Evolutionary conservation across 2,329 filamentous ascomycete species (phyloP), one percentile per base, ranked within the genome.

Genomic region (Tolypocladium inflatum): DNA sequence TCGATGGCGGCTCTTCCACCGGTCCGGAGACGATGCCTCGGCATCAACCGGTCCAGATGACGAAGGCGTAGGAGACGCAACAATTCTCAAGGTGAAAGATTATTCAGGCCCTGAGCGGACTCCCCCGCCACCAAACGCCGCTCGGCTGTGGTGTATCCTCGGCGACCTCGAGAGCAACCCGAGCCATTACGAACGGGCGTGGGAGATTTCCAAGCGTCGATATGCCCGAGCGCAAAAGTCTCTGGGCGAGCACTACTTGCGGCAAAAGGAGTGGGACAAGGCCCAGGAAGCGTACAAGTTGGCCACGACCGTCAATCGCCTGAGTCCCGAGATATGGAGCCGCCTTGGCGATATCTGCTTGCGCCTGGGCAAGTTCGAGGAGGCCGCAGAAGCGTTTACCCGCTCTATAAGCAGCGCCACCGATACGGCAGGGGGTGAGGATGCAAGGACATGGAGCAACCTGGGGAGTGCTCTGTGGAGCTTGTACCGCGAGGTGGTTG

Each of bases 361-460:
- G 23, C 86, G 93, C 55, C 79, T 95, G 0, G 84, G 84, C 11
- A 79, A 86, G 43, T 97, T 89, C 75, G 79, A 86, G 23, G 87
- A 88, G 23, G 93, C 94, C 0, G 86, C 90, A 1, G 86, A 93
- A 63, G 88, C 91, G 0, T 99, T 95, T 71, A 85, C 86, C 10
- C 82, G 91, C 26, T 88, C 88, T 10, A 92, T 99, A 13, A 86
- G 89, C 63, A 73, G 76, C 8, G 76, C 80, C 0, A 78, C 76
- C 38, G 78, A 80, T 38, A 71, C 71, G 1, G 81, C 90, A 13
- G 94, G 96, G 54, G 92, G 95, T 33, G 86, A 88, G 56, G 92
- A 97, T 68, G 93, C 92, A 0, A 86, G 96, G 67, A 91, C 90
- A 0, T 99, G 94, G 91, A 95, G 89, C 66, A 99, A 99, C 68